phyloP scores from a whole-genome alignment of 345 rosid species.

The Hibiscus tridactylites region DNA sequence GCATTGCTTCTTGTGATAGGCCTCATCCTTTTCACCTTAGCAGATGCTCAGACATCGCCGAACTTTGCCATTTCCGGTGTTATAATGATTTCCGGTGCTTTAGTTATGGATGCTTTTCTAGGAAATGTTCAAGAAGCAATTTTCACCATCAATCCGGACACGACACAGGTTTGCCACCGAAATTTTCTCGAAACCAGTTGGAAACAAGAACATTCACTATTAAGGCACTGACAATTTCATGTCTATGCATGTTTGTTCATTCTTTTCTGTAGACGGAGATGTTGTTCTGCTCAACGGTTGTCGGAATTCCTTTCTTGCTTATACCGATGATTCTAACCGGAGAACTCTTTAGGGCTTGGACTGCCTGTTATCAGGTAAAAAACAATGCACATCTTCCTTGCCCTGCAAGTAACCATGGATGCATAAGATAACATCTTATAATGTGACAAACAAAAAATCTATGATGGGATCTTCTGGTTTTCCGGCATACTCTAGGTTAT shows the following conservation, averaged over 20 bases:
- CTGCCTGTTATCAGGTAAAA: constrained; percentile 73
- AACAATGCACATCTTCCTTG: neutral
- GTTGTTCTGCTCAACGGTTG: constrained; percentile 87
- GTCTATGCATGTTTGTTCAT: neutral
- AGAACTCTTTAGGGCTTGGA: constrained; percentile 88
- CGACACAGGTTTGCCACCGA: constrained; percentile 54
- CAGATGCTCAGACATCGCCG: constrained; percentile 90
- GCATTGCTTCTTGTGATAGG: constrained; percentile 80
- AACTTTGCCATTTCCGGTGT: constrained; percentile 77
- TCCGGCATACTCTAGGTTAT: too few species aligned
- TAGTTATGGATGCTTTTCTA: constrained; percentile 73
- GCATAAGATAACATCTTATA: neutral
- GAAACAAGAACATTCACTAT: neutral
- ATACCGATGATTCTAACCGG: constrained; percentile 94
- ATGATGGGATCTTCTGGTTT: too few species aligned
- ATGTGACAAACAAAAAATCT: neutral
- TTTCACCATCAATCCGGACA: constrained; percentile 70
- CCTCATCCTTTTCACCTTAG: constrained; percentile 81
- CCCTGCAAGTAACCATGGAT: neutral
- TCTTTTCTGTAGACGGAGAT: constrained; percentile 61
- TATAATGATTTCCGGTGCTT: constrained; percentile 77
- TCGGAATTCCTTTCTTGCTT: constrained; percentile 78
- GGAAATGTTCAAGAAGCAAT: constrained; percentile 96
- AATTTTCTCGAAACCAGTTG: neutral
- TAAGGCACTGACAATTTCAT: neutral